Conservation (phyloP, 352 stramenopile genomes). For the Nothophytophthora sp. region DNA sequence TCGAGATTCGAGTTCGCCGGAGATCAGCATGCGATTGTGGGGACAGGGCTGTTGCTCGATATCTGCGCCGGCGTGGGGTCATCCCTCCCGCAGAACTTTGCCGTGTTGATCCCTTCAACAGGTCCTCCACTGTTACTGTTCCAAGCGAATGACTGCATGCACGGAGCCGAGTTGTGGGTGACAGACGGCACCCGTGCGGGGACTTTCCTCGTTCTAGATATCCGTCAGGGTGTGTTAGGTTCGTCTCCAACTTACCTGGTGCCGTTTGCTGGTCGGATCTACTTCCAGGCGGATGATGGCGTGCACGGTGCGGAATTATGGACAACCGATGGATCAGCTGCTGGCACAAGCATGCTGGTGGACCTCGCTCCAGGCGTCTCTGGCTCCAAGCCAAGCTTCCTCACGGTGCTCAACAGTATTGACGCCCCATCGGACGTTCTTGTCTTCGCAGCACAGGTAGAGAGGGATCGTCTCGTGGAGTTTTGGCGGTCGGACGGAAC, state of each 20-base stretch:
- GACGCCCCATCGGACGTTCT: background rate
- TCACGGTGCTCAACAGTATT: conserved; percentile 28
- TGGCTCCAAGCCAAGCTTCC: conserved; percentile 39
- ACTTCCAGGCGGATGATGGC: conserved; percentile 87
- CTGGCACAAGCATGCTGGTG: conserved; percentile 51
- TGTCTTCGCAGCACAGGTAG: conserved; percentile 40
- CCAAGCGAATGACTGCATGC: conserved; percentile 79
- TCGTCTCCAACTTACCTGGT: conserved; percentile 62
- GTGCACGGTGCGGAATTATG: conserved; percentile 80
- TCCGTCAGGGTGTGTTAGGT: conserved; percentile 37
- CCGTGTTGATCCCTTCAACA: conserved; percentile 11
- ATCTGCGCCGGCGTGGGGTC: conserved; percentile 43
- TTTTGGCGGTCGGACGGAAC: conserved; percentile 72
- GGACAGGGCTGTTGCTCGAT: conserved; percentile 60
- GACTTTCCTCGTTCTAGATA: conserved; percentile 67
- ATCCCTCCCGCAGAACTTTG: conserved; percentile 58
- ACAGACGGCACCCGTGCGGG: conserved; percentile 52
- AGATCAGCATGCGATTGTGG: conserved; percentile 27
- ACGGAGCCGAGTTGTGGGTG: conserved; percentile 82
- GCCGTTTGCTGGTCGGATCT: conserved; percentile 38
- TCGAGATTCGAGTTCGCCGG: conserved; percentile 25
- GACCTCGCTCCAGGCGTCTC: conserved; percentile 57
- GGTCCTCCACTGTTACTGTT: conserved; percentile 59
- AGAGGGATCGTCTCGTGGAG: conserved; percentile 29
- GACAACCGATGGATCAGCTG: conserved; percentile 54